These are phyloP conservation scores for Incumbomyces delicatus DNA, from an alignment of 2,329 filamentous ascomycete species.

Conservation along the genomic window DNA sequence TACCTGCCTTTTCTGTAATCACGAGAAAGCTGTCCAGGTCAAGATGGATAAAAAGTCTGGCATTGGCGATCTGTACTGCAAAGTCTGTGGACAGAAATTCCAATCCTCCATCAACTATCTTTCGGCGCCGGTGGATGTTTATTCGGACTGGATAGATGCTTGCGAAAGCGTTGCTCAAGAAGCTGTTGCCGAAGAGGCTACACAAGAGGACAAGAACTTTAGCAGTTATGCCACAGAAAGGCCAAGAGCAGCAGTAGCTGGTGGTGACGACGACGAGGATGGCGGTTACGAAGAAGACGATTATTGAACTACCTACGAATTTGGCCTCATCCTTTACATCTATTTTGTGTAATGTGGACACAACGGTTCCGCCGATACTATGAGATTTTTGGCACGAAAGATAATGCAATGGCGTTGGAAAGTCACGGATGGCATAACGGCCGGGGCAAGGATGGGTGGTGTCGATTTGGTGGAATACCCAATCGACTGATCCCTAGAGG, in stretches of 20 bases:
- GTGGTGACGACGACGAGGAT: constrained; percentile 26
- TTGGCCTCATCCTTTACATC: too few species aligned
- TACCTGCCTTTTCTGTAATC: constrained; percentile 96
- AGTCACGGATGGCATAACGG: too few species aligned
- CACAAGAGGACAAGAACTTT: constrained; percentile 23
- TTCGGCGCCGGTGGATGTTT: constrained; percentile 79
- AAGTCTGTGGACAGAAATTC: constrained; percentile 86
- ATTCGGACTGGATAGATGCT: constrained; percentile 98
- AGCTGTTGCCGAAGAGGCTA: constrained; percentile 29
- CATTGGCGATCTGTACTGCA: constrained; percentile 76
- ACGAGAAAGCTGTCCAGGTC: constrained; percentile 83
- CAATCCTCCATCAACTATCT: constrained; percentile 88
- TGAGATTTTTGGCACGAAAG: too few species aligned
- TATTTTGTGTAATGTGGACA: too few species aligned
- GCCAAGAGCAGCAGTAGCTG: constrained; percentile 16
- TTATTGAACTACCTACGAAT: neutral
- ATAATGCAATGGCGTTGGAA: too few species aligned
- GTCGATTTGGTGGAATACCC: too few species aligned
- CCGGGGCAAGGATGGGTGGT: too few species aligned
- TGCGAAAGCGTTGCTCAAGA: constrained; percentile 63
- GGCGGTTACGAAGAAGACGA: constrained; percentile 37
- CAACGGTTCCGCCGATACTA: too few species aligned
- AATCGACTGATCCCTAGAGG: too few species aligned
- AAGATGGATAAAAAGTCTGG: constrained; percentile 91
- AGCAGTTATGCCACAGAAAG: constrained; percentile 22